phyloP scores from a whole-genome alignment of 371 early-diverging fungal species.

The Mortierella sp. region DNA sequence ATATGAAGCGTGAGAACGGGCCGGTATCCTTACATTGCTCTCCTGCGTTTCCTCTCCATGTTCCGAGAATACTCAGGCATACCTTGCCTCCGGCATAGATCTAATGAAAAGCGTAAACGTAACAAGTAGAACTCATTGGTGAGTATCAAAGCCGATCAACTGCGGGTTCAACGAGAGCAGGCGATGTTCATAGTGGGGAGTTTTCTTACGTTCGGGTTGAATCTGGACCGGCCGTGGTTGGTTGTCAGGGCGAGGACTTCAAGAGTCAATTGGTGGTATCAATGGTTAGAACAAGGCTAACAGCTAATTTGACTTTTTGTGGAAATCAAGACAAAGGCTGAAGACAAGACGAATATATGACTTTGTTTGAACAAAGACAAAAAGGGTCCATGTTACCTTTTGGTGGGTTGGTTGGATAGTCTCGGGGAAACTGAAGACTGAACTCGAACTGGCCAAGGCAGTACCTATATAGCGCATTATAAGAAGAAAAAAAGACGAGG shows the following conservation, averaged over 20 bases:
- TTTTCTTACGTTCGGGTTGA: slow-evolving; percentile 67
- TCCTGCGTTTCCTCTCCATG: slow-evolving; percentile 66
- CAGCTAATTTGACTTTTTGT: neutral
- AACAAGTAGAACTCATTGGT: neutral
- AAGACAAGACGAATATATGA: neutral
- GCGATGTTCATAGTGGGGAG: neutral
- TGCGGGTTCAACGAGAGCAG: neutral
- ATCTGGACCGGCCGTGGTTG: slow-evolving; percentile 61
- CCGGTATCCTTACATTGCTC: slow-evolving; percentile 62
- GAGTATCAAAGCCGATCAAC: neutral
- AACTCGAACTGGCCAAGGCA: slow-evolving; percentile 63
- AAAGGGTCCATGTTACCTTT: slow-evolving; percentile 55
- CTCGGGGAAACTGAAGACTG: slow-evolving; percentile 62
- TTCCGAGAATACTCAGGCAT: slow-evolving; percentile 67
- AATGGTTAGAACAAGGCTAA: neutral
- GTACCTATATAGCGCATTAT: slow-evolving; percentile 37
- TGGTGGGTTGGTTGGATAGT: slow-evolving; percentile 68
- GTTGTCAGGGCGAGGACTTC: slow-evolving; percentile 67
- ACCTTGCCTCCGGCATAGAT: slow-evolving; percentile 65
- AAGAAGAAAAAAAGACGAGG: slow-evolving; percentile 16
- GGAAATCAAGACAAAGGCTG: neutral
- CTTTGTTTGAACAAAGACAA: no score
- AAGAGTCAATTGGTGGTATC: neutral
- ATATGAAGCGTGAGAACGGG: neutral
- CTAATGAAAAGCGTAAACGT: slow-evolving; percentile 15